Base-by-base conservation (phyloP, 2,329 filamentous ascomycete genomes). In the Endothia cerciana region DNA sequence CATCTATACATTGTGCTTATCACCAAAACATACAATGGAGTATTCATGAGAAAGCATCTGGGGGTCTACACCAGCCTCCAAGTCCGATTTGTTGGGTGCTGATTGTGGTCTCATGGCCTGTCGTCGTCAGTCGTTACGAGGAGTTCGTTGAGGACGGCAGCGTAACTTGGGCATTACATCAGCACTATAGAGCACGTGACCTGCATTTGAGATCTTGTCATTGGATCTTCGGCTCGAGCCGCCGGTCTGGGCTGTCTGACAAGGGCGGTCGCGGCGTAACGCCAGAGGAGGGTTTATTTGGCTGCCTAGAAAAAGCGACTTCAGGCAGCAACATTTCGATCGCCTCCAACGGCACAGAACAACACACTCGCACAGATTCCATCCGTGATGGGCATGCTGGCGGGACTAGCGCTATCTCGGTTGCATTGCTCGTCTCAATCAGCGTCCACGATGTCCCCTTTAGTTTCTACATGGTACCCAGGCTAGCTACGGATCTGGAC, bases 271-370 rank as follows among this genome's bases (percentile, higher is more conserved):
- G 8, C 51, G 19, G 51, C 51, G 51, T 36, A 55, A 55, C 51
- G 30, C 51, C 30, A 55, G 8, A 36, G 25, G 2, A 3, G 22
- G 4, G 11, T 59, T 62, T 62, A 62, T 62, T 62, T 36, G 60
- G 60, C 47, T 62, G 60, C 60, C 60, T 62, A 41, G 58, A 60
- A 49, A 49, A n/a, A 38, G 43, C 41, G 47, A 41, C 60, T 53
- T 53, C 60, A 62, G 60, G 60, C 60, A 62, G 28, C 63, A 62
- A 41, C 41, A 68, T 70, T 63, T 36, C 41, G 28, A 47, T 13
- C 41, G 15, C 6, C 33, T 53, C 25, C 47, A 25, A 62, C 49
- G 11, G 36, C 22, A 49, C 28, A 22, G 10, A 36, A 10, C 2
- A 10, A 41, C 55, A 40, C 58, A n/a, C 19, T 60, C 25, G 25